Base-by-base conservation (phyloP, 192 early-diverging fungal genomes). In the Coemansia guatemalensis region DNA sequence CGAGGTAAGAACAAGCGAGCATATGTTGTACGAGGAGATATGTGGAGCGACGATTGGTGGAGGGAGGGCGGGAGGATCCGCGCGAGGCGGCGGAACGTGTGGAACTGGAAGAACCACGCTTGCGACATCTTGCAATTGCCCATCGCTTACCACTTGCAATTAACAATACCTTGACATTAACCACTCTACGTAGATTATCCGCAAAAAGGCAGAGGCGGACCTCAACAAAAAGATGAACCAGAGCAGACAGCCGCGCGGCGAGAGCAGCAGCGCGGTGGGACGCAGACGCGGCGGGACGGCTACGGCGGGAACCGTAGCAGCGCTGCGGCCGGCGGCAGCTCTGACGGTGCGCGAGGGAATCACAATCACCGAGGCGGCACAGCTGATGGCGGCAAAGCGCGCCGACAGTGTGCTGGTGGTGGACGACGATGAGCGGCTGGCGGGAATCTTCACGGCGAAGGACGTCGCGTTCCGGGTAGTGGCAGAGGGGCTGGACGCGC, bases 391-490 rank as follows among this genome's bases (percentile, higher is more conserved):
- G 5, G 97, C 97, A 20, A 98, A 98, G 83, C 86, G 96, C 24
- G 86, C 89, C 6, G 97, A 99, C 73, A 93, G 93, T 67, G 93
- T 99, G 39, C 84, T 99, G 8, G 90, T 97, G 44, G 92, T 97
- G n/a, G 91, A 96, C 72, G 88, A 90, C 26, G 89, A 95, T 21
- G 93, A 95, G 62, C 92, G 92, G 62, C 85, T 99, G 62, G 83
- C 85, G 5, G 97, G 96, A 32, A 99, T 99, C 62, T 91, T 99
- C 67, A 99, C 97, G 1, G 97, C 95, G 56, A 99, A 98, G 82
- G 97, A 99, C 81, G 83, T 99, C 51, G 92, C 95, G 27, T 98
- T 93, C 77, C 83, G 96, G 27, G 95, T 98, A 17, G 94, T 97
- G 18, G 96, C 93, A 18, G 88, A 87, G 60, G 85, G 82, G 14